Evolutionary conservation across 495 filamentous ascomycete species (phyloP), one percentile per base, ranked within the genome.

Genomic region (Niebla homalea): DNA sequence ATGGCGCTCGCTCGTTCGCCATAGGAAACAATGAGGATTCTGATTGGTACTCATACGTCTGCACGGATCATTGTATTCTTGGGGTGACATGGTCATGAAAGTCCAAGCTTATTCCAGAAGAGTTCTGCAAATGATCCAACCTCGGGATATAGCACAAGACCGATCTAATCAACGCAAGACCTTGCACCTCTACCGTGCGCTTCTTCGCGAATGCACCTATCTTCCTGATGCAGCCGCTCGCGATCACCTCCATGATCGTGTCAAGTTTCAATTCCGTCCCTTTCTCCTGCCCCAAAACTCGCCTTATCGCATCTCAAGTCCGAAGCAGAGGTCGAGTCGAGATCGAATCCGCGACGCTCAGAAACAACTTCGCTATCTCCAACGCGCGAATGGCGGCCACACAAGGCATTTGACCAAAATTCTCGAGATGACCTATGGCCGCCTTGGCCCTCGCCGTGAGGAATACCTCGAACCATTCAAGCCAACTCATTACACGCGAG

Each of bases 141-240:
- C 29, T 32, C 29, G 29, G 29, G 29, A 32, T 11, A 32, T 12
- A 32, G 2, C 14, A 12, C 29, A 32, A 12, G 10, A 32, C 7
- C 3, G 5, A 11, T 12, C 29, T 32, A 32, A 10, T 41, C 43
- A 49, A 61, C 39, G 58, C 48, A 72, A 74, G 55, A 68, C 77
- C 1, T 68, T 77, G 25, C 78, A 84, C 60, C 66, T 92, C 26
- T 79, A 84, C 55, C 81, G 92, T 29, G 77, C 81, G 35, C 73
- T 93, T 6, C 80, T 96, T 42, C 86, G 90, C 54, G 83, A 95
- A 70, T 76, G 79, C 21, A 79, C 83, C 50, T 94, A 94, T 61
- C 79, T 98, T 21, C 88, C 88, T 12, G 84, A 89, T 61, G 67
- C 79, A 3, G 60, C 76, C 44, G 83, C 84, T 23, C 79, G 81